These are phyloP conservation scores for Beauveria sp. DNA, from an alignment of 2,329 filamentous ascomycete genomes.

Conservation along the genomic window DNA sequence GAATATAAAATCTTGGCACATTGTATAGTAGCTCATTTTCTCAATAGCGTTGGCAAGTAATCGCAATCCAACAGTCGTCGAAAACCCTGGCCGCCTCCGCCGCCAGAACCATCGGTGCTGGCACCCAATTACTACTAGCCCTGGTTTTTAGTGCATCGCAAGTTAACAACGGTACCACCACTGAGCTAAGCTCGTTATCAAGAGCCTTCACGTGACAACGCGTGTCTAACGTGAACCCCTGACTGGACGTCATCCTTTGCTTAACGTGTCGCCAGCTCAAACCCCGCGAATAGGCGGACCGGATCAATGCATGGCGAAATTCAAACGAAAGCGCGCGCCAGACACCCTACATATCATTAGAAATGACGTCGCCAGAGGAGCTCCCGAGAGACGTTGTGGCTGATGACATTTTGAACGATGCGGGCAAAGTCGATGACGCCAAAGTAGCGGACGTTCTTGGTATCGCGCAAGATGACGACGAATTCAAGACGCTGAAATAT, in stretches of 20 bases:
- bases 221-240: slow-evolving; percentile 2
- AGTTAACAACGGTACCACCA: too few species aligned
- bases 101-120: too few species aligned
- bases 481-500: slow-evolving; percentile 66
- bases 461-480: slow-evolving; percentile 24
- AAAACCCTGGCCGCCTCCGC: too few species aligned
- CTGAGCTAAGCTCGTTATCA: background rate
- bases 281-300: background rate
- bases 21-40: too few species aligned
- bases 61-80: too few species aligned
- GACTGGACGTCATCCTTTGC: background rate
- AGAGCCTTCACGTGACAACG: slow-evolving; percentile 6
- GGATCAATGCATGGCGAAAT: slow-evolving; percentile 3
- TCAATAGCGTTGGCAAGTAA: too few species aligned
- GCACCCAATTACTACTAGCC: too few species aligned
- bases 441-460: slow-evolving; percentile 7
- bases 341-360: background rate
- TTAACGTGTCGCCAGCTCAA: slow-evolving; percentile 1
- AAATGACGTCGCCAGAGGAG: slow-evolving; percentile 3
- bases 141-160: background rate
- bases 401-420: background rate
- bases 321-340: background rate
- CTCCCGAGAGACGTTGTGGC: background rate
- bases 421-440: slow-evolving; percentile 3
- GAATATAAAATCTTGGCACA: too few species aligned